Conservation (phyloP, 139 green algal genomes). For the Chlorella sorokiniana region DNA sequence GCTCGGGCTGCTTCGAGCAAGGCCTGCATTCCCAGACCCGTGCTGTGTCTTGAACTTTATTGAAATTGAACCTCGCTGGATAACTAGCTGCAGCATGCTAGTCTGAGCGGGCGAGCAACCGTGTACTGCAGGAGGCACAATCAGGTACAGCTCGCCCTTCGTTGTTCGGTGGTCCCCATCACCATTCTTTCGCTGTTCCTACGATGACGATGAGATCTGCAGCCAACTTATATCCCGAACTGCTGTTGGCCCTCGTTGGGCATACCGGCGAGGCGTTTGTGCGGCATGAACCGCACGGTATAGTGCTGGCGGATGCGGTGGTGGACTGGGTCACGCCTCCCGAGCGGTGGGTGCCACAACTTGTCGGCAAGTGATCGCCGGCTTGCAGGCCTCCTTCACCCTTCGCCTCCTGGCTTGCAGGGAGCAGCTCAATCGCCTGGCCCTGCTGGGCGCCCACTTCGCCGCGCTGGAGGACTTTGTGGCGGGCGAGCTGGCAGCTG, state of each 20-base stretch:
- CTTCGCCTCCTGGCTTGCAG: constrained; percentile 48
- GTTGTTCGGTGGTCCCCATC: no score
- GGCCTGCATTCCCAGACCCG: not conserved
- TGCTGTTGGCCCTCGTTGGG: constrained; percentile 81
- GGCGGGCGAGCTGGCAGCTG: constrained; percentile 36
- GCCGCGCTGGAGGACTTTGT: constrained; percentile 67
- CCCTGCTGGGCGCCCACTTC: constrained; percentile 73
- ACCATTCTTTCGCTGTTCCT: no score
- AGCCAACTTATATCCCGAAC: constrained; percentile 73
- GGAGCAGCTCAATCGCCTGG: constrained; percentile 64
- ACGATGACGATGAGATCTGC: not conserved
- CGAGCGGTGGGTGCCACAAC: constrained; percentile 38
- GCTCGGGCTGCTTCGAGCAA: not conserved
- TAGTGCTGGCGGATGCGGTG: constrained; percentile 3
- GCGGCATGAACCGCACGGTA: not conserved
- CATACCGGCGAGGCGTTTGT: constrained; percentile 84
- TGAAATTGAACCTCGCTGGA: no score
- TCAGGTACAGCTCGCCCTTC: no score
- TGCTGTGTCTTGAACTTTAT: no score
- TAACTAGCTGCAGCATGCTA: no score
- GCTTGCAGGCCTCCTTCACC: no score
- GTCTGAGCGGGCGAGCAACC: no score
- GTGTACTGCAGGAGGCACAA: no score
- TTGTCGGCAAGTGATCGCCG: not conserved
- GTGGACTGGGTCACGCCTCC: constrained; percentile 46